phyloP scores from a whole-genome alignment of 139 green algal genomes.

The Tetraselmis striata region DNA sequence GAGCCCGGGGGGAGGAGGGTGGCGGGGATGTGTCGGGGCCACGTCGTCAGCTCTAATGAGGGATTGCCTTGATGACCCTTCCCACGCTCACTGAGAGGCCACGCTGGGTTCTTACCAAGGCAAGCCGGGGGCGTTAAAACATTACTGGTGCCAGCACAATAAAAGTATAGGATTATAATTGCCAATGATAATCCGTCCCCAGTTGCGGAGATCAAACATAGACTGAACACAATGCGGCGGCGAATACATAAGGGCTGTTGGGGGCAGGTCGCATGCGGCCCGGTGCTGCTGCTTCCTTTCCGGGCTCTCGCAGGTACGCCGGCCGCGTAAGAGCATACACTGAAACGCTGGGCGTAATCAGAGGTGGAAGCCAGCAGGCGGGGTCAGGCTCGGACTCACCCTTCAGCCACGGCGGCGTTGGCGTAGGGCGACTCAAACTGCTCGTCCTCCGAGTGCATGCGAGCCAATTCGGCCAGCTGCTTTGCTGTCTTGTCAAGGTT shows the following conservation, averaged over 20 bases:
- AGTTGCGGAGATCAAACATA: too few relatives aligned
- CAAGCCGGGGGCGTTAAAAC: neutral
- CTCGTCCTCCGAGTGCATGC: constrained; percentile 33
- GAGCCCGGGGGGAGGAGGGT: too few relatives aligned
- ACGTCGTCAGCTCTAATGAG: too few relatives aligned
- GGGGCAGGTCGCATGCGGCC: too few relatives aligned
- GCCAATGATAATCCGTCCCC: too few relatives aligned
- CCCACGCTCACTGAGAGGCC: constrained; percentile 9
- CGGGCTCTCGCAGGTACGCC: constrained; percentile 11
- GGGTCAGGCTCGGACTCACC: constrained; percentile 22
- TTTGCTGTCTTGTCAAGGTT: constrained; percentile 23
- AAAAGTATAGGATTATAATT: too few relatives aligned
- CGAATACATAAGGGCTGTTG: too few relatives aligned
- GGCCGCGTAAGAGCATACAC: too few relatives aligned
- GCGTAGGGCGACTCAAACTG: constrained; percentile 72
- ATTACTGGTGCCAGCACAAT: neutral
- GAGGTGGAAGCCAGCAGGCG: too few relatives aligned
- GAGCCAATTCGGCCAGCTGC: constrained; percentile 19
- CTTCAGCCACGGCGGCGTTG: constrained; percentile 54
- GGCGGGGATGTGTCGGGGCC: too few relatives aligned
- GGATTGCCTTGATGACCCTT: neutral
- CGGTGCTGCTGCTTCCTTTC: neutral
- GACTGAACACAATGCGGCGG: too few relatives aligned
- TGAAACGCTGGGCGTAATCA: too few relatives aligned
- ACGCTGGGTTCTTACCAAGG: constrained; percentile 4